phyloP scores from a whole-genome alignment of 2,329 filamentous ascomycete species.

The Thelonectria olida region DNA sequence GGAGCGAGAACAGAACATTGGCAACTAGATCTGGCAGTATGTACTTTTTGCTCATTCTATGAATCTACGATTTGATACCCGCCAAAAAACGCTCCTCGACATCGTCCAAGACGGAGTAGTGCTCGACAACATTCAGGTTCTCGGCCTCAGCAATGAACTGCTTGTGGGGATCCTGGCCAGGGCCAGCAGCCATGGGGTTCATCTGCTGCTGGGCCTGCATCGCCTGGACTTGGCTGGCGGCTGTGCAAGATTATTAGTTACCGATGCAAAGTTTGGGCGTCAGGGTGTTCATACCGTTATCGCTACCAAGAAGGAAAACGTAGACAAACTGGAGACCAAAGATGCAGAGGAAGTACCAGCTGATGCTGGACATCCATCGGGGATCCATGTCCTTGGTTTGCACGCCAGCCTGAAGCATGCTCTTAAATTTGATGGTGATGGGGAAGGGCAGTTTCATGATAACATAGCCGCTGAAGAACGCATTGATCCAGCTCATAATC shows the following conservation, averaged over 20 bases:
- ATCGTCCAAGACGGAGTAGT: slow-evolving; percentile 89
- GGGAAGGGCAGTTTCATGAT: slow-evolving; percentile 99
- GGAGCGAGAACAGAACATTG: slow-evolving; percentile 16
- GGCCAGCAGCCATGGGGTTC: slow-evolving; percentile 75
- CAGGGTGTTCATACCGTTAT: slow-evolving; percentile 76
- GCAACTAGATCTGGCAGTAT: slow-evolving; percentile 38
- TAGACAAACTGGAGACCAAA: slow-evolving; percentile 98
- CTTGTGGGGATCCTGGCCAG: slow-evolving; percentile 95
- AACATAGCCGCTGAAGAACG: slow-evolving; percentile 97
- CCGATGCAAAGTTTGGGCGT: slow-evolving; percentile 2
- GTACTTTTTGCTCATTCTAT: slow-evolving; percentile 39
- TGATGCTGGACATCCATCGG: slow-evolving; percentile 97
- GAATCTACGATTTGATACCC: slow-evolving; percentile 53
- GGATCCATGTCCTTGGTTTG: slow-evolving; percentile 96
- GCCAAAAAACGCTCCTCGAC: slow-evolving; percentile 85
- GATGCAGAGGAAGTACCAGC: slow-evolving; percentile 98
- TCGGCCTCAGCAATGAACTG: slow-evolving; percentile 92
- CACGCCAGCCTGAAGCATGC: slow-evolving; percentile 97
- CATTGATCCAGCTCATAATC: slow-evolving; percentile 99
- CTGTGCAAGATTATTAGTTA: slow-evolving; percentile 53
- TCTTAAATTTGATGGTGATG: slow-evolving; percentile 98
- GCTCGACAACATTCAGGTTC: slow-evolving; percentile 94
- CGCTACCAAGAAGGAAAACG: slow-evolving; percentile 93
- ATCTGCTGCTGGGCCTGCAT: slow-evolving; percentile 38
- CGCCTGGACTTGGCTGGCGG: slow-evolving; percentile 85